Percentiles rank a stretch among this genome's conserved stretches.
These are phyloP conservation scores for Rickenella mellea DNA, from an alignment of 768 basidiomycete genomes.

Conservation along the genomic window DNA sequence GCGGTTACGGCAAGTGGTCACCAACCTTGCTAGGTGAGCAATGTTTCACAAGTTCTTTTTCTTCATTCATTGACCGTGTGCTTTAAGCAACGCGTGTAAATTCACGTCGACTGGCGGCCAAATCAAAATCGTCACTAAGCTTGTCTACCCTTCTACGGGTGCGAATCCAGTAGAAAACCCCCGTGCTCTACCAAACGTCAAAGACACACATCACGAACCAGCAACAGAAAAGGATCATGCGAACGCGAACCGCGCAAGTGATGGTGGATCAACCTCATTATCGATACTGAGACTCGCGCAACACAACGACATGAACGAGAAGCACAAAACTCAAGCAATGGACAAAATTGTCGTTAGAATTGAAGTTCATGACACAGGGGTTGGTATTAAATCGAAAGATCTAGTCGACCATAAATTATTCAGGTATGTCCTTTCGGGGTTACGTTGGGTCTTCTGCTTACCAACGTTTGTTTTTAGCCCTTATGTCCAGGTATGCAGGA, in stretches of 20 bases:
- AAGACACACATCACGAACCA: no score
- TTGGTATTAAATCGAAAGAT: slow-evolving; percentile 23
- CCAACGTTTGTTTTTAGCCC: not conserved
- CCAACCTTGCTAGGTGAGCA: slow-evolving; percentile 24
- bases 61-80: no score
- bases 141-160: not conserved
- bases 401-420: slow-evolving; percentile 16
- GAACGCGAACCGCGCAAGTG: not conserved
- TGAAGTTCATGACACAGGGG: slow-evolving; percentile 25
- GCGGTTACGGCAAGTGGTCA: slow-evolving; percentile 22
- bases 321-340: not conserved
- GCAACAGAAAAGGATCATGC: not conserved
- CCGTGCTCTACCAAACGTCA: no score
- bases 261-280: no score
- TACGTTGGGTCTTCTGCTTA: not conserved
- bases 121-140: slow-evolving; percentile 25
- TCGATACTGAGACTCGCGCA: no score
- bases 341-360: slow-evolving; percentile 19
- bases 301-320: not conserved
- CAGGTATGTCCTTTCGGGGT: not conserved
- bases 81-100: slow-evolving; percentile 12
- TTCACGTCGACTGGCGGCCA: slow-evolving; percentile 11
- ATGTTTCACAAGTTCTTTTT: no score
- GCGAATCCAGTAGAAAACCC: not conserved
- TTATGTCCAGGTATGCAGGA: no score